Evolutionary conservation across 2,329 filamentous ascomycete species (phyloP), one percentile per base, ranked within the genome.

Genomic region (Colletotrichum sp.): DNA sequence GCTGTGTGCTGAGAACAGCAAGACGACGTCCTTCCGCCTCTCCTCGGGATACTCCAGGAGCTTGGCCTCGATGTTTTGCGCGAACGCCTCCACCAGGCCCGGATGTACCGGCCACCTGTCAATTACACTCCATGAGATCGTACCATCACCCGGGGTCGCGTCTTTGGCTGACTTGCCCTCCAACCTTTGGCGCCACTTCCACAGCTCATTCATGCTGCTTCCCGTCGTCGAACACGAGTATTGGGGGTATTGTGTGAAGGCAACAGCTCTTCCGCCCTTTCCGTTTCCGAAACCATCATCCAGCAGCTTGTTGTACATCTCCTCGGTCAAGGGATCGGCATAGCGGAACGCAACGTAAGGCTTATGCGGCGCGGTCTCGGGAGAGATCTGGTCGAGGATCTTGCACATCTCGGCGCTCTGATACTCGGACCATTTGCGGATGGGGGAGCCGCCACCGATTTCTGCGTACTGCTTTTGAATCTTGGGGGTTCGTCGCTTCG

Each of bases 161-260:
- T 87, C 87, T 58, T 88, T 86, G 4, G 86, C 89, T 58, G 89
- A 88, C 84, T 95, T 96, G 52, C 95, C 95, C 84, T 98, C 96
- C 69, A 99, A 87, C 77, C 95, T 89, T 81, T 95, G 94, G 77
- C 96, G 91, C 96, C 96, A 98, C 86, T 97, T 98, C 97, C 97
- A 99, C 43, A 99, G 87, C 86, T 99, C 97, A 81, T 99, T 99
- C 73, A 99, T 87, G 77, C 95, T 98, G 84, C 95, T 98, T 27
- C 97, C 97, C 0, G 97, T 99, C 2, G 97, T 99, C 25, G 96
- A 98, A 87, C 97, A 99, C 25, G 95, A 98, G 86, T 99, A 99
- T 84, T 99, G 97, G 3, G 97, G 97, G 81, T 99, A 99, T 85
- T 99, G 97, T 32, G 96, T 98, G 82, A 99, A 99, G 2, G 97